Evolutionary conservation across 345 rosid species (phyloP).

Genomic region (Ceriops decandra): DNA sequence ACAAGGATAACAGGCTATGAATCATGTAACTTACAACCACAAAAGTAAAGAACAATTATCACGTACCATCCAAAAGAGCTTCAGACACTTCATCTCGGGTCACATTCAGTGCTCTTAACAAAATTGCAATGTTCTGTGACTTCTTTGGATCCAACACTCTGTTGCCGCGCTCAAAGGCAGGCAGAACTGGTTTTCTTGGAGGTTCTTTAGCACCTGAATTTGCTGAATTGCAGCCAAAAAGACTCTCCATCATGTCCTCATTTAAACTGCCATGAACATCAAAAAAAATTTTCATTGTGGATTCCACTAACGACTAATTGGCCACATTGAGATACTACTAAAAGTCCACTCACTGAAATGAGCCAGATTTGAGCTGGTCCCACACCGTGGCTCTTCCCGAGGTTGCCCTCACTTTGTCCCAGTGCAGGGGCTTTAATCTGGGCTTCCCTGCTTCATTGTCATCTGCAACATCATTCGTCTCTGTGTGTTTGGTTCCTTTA

Average conservation of each 20-base stretch:
- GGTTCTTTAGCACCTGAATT: constrained; percentile 62
- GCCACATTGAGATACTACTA: neutral
- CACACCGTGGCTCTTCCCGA: constrained; percentile 98
- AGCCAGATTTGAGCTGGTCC: constrained; percentile 95
- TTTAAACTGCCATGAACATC: constrained; percentile 50
- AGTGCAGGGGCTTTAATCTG: constrained; percentile 84
- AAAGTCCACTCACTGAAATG: constrained; percentile 74
- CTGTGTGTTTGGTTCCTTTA: constrained; percentile 37
- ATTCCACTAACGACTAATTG: neutral
- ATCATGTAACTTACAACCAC: neutral
- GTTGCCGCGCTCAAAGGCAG: constrained; percentile 67
- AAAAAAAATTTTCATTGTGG: constrained; percentile 10
- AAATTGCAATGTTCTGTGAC: constrained; percentile 94
- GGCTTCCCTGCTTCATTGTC: constrained; percentile 70
- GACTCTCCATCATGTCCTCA: constrained; percentile 95
- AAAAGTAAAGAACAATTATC: constrained; percentile 13
- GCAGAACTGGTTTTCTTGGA: constrained; percentile 59
- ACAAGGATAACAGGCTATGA: neutral
- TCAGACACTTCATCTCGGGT: constrained; percentile 91
- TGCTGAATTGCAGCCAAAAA: constrained; percentile 78
- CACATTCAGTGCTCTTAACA: constrained; percentile 87
- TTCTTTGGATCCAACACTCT: constrained; percentile 96
- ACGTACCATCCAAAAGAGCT: constrained; percentile 91
- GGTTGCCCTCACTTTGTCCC: constrained; percentile 98
- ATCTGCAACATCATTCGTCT: constrained; percentile 50